A percentile compares a stretch with the other conserved stretches of the same genome.
Evolutionary conservation across 1,139 yeast species (phyloP).

Genomic region (Kodamaea anthophila): DNA sequence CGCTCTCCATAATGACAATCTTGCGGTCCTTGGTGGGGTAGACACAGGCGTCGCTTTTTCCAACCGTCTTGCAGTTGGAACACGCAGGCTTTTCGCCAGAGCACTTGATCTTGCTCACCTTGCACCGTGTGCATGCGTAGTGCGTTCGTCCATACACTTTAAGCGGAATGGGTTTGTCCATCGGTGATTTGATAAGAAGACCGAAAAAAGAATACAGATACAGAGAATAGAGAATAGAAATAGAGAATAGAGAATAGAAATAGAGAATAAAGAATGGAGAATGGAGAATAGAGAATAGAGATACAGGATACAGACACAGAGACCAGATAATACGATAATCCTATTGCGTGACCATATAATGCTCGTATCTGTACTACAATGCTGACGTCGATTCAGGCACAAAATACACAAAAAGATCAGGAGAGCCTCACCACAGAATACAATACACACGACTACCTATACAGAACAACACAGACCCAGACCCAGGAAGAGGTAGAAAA

Average conservation of each 20-base stretch:
- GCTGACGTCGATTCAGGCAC: no score
- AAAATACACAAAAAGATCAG: no score
- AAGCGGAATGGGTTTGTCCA: slow-evolving; percentile 30
- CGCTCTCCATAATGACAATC: slow-evolving; percentile 48
- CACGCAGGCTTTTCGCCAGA: slow-evolving; percentile 44
- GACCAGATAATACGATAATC: no score
- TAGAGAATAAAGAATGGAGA: not conserved
- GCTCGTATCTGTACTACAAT: no score
- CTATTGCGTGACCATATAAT: no score
- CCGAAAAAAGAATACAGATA: slow-evolving; percentile 1
- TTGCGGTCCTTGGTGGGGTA: slow-evolving; percentile 48
- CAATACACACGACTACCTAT: no score
- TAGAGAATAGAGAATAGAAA: not conserved
- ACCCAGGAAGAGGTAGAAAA: no score
- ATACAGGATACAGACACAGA: no score
- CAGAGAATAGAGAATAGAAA: not conserved
- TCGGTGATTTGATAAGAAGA: slow-evolving; percentile 1
- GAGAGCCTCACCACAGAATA: no score
- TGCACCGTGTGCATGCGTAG: slow-evolving; percentile 38
- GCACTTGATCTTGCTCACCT: slow-evolving; percentile 28
- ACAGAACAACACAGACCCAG: no score
- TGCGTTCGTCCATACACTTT: slow-evolving; percentile 38
- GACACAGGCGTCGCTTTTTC: slow-evolving; percentile 32
- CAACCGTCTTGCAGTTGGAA: slow-evolving; percentile 30
- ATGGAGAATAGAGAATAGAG: not conserved